Conservation (phyloP, 208 protist species). For the Acanthamoeba healyi region DNA sequence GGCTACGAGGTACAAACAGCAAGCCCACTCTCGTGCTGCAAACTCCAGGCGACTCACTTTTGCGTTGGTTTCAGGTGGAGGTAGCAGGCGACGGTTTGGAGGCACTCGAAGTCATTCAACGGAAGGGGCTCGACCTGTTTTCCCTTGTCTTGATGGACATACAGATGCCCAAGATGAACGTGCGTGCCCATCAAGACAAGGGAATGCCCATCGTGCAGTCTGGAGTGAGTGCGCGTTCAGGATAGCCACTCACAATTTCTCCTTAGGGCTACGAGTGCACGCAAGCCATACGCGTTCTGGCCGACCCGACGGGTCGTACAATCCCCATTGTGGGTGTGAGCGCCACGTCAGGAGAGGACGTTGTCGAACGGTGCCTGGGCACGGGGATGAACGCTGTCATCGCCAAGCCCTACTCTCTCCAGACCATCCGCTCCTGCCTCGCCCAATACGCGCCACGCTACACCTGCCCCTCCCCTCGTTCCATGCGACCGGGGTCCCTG, state of each 20-base stretch:
- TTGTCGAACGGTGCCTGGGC: not conserved
- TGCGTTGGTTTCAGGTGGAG: not conserved
- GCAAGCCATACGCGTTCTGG: not conserved
- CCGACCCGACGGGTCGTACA: not conserved
- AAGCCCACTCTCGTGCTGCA: too few relatives aligned
- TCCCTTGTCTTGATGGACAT: slow-evolving; percentile 61
- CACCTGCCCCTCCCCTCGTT: not conserved
- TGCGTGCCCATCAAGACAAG: too few relatives aligned
- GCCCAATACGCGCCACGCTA: not conserved
- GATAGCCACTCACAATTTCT: too few relatives aligned
- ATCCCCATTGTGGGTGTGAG: slow-evolving; percentile 66
- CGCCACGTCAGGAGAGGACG: slow-evolving; percentile 11
- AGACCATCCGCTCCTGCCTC: not conserved
- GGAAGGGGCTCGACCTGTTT: not conserved
- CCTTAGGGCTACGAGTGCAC: slow-evolving; percentile 53
- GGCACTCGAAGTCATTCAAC: not conserved
- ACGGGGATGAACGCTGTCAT: slow-evolving; percentile 47
- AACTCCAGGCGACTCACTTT: too few relatives aligned
- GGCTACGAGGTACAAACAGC: slow-evolving; percentile 67
- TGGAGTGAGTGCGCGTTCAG: too few relatives aligned
- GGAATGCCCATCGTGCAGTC: too few relatives aligned
- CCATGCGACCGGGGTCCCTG: too few relatives aligned
- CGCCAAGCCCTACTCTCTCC: slow-evolving; percentile 60
- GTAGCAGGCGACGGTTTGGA: slow-evolving; percentile 18
- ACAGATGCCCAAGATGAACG: slow-evolving; percentile 56